Percentiles rank a stretch among this genome's conserved stretches.
These are phyloP conservation scores for Lentinula aciculospora DNA, from an alignment of 768 basidiomycete genomes.

Conservation along the genomic window DNA sequence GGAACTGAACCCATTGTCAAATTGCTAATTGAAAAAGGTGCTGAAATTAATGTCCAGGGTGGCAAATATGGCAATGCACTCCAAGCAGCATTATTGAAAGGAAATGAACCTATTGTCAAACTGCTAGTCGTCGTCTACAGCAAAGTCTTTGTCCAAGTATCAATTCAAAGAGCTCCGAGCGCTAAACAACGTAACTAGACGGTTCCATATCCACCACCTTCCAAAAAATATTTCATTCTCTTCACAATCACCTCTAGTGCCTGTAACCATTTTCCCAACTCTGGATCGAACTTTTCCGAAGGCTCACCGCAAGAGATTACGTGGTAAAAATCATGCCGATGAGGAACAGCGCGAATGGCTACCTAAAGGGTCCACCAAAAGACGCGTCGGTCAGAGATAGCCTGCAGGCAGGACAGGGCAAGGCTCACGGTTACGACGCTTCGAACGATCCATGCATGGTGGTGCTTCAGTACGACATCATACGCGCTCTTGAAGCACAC, in stretches of 20 bases:
- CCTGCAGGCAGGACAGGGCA: neutral
- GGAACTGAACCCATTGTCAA: too few relatives aligned
- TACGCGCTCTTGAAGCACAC: constrained; percentile 69
- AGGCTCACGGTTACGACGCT: constrained; percentile 53
- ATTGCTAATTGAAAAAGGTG: too few relatives aligned
- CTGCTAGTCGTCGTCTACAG: too few relatives aligned
- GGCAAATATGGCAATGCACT: too few relatives aligned
- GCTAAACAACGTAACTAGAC: constrained; percentile 23
- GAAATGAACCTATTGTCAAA: too few relatives aligned
- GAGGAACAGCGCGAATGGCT: constrained; percentile 56
- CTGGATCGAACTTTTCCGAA: constrained; percentile 44
- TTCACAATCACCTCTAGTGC: constrained; percentile 49
- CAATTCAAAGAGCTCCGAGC: neutral
- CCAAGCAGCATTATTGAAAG: too few relatives aligned
- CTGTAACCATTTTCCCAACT: constrained; percentile 54
- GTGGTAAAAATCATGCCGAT: constrained; percentile 55
- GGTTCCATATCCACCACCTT: constrained; percentile 44
- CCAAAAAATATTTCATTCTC: constrained; percentile 48
- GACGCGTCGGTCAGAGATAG: constrained; percentile 9
- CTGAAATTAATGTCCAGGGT: too few relatives aligned
- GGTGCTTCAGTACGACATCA: constrained; percentile 59
- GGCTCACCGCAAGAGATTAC: constrained; percentile 58
- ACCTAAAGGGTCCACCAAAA: too few relatives aligned
- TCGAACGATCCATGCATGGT: constrained; percentile 64
- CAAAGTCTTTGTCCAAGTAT: neutral